phyloP scores from a whole-genome alignment of 2,329 filamentous ascomycete genomes.

The Trichoderma cornu-damae region DNA sequence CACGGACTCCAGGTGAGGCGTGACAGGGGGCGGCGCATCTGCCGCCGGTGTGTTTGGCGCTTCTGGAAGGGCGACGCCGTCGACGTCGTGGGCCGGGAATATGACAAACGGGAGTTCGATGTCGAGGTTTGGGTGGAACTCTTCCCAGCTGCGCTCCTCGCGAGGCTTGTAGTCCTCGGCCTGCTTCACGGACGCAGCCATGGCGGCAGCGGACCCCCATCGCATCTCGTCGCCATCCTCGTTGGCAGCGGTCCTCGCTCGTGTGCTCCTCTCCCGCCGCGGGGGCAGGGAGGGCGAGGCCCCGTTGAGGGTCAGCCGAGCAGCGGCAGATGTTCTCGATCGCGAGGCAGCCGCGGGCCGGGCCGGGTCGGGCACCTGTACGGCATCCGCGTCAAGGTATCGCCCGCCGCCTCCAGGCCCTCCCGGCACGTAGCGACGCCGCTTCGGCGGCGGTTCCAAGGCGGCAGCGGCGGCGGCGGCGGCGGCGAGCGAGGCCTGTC shows the following conservation, averaged over 20 bases:
- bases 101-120: slow-evolving; percentile 76
- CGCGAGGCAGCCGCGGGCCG: slow-evolving; percentile 45
- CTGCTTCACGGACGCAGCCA: slow-evolving; percentile 80
- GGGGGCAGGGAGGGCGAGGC: slow-evolving; percentile 41
- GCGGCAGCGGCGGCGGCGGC: slow-evolving; percentile 31
- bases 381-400: slow-evolving; percentile 69
- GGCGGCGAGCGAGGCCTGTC: slow-evolving; percentile 33
- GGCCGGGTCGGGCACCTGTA: slow-evolving; percentile 48
- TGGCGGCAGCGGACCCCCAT: slow-evolving; percentile 82
- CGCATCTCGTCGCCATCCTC: slow-evolving; percentile 58
- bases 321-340: slow-evolving; percentile 40
- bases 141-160: slow-evolving; percentile 95
- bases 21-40: slow-evolving; percentile 24
- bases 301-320: slow-evolving; percentile 40
- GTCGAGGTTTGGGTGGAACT: slow-evolving; percentile 93
- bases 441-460: slow-evolving; percentile 63
- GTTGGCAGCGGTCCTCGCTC: slow-evolving; percentile 48
- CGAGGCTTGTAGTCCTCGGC: slow-evolving; percentile 95
- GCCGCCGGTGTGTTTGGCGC: slow-evolving; percentile 36
- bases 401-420: slow-evolving; percentile 81
- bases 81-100: slow-evolving; percentile 77
- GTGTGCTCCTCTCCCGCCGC: slow-evolving; percentile 53
- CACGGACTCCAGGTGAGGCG: slow-evolving; percentile 37
- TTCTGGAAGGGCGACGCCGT: slow-evolving; percentile 55
- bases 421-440: slow-evolving; percentile 75